Evolutionary conservation across 768 basidiomycete genomes (phyloP), one percentile per base, ranked within the genome.

Genomic region (Pulveroboletus sp.): DNA sequence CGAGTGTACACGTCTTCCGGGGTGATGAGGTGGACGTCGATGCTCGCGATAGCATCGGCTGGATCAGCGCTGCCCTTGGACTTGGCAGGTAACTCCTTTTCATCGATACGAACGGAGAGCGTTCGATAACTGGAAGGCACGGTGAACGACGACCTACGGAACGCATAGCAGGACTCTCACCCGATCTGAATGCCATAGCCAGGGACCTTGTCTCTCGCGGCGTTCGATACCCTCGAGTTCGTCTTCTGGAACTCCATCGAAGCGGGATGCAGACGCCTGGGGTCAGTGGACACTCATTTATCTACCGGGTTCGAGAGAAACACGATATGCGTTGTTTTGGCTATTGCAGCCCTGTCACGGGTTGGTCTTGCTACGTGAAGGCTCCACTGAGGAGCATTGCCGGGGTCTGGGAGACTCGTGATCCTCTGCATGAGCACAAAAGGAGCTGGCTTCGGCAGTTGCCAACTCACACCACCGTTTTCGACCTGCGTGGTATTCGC

Each of bases 11-110:
- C 70, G 0, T 78, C 71, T 13, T 78, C 71, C 0, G 65, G 40
- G 0, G 69, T 21, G 14, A 80, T 57, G 33, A 65, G 65, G 54
- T 82, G 80, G 49, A 75, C 75, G 46, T 82, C 78, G 49, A 82
- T 74, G 17, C 69, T 55, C 24, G 71, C 62, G 59, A 78, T 70
- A 46, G 67, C 69, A 52, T 70, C 60, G 5, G 69, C 69, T 6
- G 73, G 69, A 45, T 75, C 73, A 3, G 50, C 21, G 21, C 21
- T 21, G 21, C 2, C 21, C 21, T 21, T 3, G 1, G 61, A 54
- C 26, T 55, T 51, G 43, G 53, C 57, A 5, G 58, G 46, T 32
- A 57, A 59, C 26, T 41, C 41, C 27, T 61, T 60, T 47, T 72
- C 66, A 21, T 69, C 71, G 47, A 76, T 69, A 9, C 72, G 72